Conservation (phyloP, 148 eudicot genomes). For the Silene uniflora region DNA sequence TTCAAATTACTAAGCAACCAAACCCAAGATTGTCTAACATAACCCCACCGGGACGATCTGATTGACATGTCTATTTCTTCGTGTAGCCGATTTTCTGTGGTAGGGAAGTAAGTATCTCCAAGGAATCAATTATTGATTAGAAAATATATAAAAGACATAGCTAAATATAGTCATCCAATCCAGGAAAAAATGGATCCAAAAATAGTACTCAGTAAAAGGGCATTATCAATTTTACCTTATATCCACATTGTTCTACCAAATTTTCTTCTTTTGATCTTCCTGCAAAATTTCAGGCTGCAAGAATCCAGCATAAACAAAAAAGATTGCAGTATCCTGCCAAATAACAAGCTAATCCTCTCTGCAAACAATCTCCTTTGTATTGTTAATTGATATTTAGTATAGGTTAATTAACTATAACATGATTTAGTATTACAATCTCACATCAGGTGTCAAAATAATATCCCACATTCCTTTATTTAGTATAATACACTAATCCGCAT, state of each 20-base stretch:
- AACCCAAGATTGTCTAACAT: background rate
- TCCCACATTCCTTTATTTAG: too few relatives aligned
- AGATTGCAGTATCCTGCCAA: background rate
- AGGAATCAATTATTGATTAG: background rate
- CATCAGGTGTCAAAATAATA: too few relatives aligned
- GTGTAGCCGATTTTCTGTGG: too few relatives aligned
- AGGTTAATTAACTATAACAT: too few relatives aligned
- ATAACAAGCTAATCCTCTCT: background rate
- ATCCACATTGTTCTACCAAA: conserved; percentile 4
- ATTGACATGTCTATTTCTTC: background rate
- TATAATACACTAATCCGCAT: too few relatives aligned
- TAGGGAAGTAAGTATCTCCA: background rate
- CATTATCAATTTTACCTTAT: conserved; percentile 8
- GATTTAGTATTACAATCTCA: too few relatives aligned
- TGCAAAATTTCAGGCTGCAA: conserved; percentile 19
- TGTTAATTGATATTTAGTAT: too few relatives aligned
- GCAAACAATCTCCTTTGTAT: background rate
- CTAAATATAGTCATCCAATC: conserved; percentile 19
- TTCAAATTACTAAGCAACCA: background rate
- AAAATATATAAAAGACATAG: background rate
- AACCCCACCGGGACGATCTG: background rate
- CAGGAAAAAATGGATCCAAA: conserved; percentile 12
- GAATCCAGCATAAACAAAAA: background rate
- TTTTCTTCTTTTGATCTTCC: conserved; percentile 6
- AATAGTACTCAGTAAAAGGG: conserved; percentile 19